Percentiles rank a stretch among this genome's conserved stretches.
These are phyloP conservation scores for Penicillium alfredii DNA, from an alignment of 495 filamentous ascomycete species.

Conservation along the genomic window DNA sequence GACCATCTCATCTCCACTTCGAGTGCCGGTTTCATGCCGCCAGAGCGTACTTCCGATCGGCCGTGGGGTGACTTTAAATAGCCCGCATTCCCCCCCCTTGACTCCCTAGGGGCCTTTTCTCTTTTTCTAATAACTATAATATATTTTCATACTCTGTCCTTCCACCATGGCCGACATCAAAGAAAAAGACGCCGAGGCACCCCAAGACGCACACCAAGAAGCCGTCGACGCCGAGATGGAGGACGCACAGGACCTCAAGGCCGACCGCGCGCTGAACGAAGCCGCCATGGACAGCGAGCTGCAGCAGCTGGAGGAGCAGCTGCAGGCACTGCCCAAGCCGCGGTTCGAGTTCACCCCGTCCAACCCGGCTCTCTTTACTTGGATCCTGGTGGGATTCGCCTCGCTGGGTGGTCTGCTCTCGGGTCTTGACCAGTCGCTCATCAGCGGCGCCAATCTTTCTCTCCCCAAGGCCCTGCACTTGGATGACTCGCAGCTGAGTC, in stretches of 20 bases:
- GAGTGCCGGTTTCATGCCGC: slow-evolving; percentile 3
- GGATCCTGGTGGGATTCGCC: slow-evolving; percentile 56
- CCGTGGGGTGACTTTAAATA: slow-evolving; percentile 16
- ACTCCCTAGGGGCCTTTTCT: neutral
- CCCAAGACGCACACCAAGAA: slow-evolving; percentile 24
- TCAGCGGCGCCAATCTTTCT: slow-evolving; percentile 54
- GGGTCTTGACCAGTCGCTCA: slow-evolving; percentile 56
- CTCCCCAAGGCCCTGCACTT: slow-evolving; percentile 45
- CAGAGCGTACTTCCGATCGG: slow-evolving; percentile 14
- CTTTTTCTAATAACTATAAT: no score
- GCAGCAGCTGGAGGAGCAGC: slow-evolving; percentile 27
- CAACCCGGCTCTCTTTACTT: slow-evolving; percentile 48
- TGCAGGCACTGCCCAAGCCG: slow-evolving; percentile 23
- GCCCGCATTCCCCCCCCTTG: slow-evolving; percentile 7
- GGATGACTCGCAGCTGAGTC: slow-evolving; percentile 38
- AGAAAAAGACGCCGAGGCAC: slow-evolving; percentile 31
- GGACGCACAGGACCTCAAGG: slow-evolving; percentile 24
- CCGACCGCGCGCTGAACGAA: slow-evolving; percentile 20
- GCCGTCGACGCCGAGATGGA: slow-evolving; percentile 22
- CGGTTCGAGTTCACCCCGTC: slow-evolving; percentile 25
- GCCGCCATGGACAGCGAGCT: slow-evolving; percentile 36
- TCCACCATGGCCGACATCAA: slow-evolving; percentile 27
- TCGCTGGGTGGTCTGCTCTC: slow-evolving; percentile 58
- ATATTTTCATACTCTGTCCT: no score
- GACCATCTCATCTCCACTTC: slow-evolving; percentile 10